Base-by-base conservation (phyloP, 2,329 filamentous ascomycete species). In the Cladosporium sp. region DNA sequence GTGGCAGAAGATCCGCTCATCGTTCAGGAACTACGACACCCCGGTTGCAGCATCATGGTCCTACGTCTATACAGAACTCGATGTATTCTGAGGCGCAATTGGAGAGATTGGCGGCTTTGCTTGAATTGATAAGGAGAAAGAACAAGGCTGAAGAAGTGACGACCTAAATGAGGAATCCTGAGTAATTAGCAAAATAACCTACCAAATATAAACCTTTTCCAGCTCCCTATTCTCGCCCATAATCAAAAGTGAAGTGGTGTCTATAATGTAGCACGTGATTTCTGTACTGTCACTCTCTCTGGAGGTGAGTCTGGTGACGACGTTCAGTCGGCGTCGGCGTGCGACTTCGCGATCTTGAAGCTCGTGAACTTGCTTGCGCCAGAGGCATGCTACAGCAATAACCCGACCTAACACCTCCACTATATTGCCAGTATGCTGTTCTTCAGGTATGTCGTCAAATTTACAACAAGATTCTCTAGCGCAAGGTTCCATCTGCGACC, bases 361-460 rank as follows among this genome's bases (percentile, higher is more conserved):
- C 41, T 44, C 44, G 32, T 41, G 60, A 63, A 63, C 30, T 54
- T 63, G 47, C 60, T 54, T 63, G 47, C 60, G 44, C 60, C 49
- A 41, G 11, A 28, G 49, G 26, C 32, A 63, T 63, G 60, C 49
- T 30, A 30, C 60, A 24, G 28, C 63, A 49, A 67, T 66, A 70
- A 59, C 59, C 24, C 34, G 55, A 58, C 55, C 30, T n/a, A 41
- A 30, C n/a, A 24, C 55, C 36, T 49, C 44, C 41, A 55, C 15
- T 44, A 47, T 30, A 64, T 32, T 47, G 60, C 54, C 64, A 71
- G 61, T 51, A 76, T 77, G 75, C 71, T 75, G 60, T 77, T 77
- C 69, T 76, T 75, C 73, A 75, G 74, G 71, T 72, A 57, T 21
- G 67, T 60, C 10, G 12, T 15, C 15, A 15, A 24, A 18, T 34